A percentile compares a stretch with the other conserved stretches of the same genome.
Evolutionary conservation across 495 filamentous ascomycete species (phyloP).

Genomic region (Talaromyces proteolyticus): DNA sequence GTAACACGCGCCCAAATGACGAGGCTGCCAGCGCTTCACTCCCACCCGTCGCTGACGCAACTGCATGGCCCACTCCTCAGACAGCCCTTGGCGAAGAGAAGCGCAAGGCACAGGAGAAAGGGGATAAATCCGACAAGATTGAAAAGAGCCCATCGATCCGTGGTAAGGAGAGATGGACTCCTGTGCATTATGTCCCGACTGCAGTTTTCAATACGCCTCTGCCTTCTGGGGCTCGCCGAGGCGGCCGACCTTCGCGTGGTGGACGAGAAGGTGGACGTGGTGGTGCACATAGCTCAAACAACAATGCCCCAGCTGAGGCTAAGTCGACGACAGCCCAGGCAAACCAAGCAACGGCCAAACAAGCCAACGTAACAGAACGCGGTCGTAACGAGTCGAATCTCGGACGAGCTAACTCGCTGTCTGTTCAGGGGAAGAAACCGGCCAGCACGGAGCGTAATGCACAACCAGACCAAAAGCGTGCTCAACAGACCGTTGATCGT

Average conservation of each 20-base stretch:
- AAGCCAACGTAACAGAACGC: constrained; percentile 23
- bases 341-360: constrained; percentile 19
- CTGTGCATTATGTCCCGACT: constrained; percentile 66
- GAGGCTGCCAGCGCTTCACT: constrained; percentile 30
- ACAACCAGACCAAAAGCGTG: constrained; percentile 26
- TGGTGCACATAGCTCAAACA: constrained; percentile 36
- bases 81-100: constrained; percentile 68
- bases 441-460: constrained; percentile 27
- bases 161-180: constrained; percentile 68
- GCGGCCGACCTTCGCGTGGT: constrained; percentile 48
- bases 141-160: constrained; percentile 48
- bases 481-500: constrained; percentile 23
- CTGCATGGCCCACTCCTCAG: constrained; percentile 87
- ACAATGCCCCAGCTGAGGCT: constrained; percentile 14
- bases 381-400: constrained; percentile 32
- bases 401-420: constrained; percentile 34
- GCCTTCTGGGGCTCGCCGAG: constrained; percentile 57
- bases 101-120: constrained; percentile 59
- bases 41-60: constrained; percentile 61
- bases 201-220: constrained; percentile 80
- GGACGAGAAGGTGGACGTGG: constrained; percentile 48
- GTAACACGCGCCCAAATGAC: constrained; percentile 41
- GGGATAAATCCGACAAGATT: constrained; percentile 63
- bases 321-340: constrained; percentile 22
- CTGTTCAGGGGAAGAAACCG: constrained; percentile 33